phyloP scores from a whole-genome alignment of 345 rosid genomes.

The Hypericum perforatum region DNA sequence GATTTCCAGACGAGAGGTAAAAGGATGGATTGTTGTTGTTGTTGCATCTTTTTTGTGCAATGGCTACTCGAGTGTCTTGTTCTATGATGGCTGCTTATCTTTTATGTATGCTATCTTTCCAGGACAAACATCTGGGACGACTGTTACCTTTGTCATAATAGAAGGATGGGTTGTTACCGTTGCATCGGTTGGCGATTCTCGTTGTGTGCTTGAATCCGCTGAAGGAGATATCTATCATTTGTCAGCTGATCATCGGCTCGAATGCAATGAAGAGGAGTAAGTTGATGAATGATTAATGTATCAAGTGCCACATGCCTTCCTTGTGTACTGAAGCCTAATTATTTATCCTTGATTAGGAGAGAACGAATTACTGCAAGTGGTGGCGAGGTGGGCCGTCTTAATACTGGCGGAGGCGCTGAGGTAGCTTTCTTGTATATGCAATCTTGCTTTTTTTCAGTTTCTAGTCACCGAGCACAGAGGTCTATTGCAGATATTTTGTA shows the following conservation, averaged over 20 bases:
- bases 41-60: too few relatives aligned
- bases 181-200: constrained; percentile 99
- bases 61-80: too few relatives aligned
- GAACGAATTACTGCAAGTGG: constrained; percentile 89
- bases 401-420: constrained; percentile 98
- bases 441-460: too few relatives aligned
- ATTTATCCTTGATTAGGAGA: constrained; percentile 42
- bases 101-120: constrained; percentile 16
- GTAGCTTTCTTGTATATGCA: constrained; percentile 21
- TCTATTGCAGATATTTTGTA: background rate
- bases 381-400: constrained; percentile 97
- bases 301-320: constrained; percentile 1
- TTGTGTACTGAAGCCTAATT: constrained; percentile 12
- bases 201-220: constrained; percentile 91
- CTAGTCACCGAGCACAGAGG: too few relatives aligned
- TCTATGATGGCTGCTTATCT: background rate
- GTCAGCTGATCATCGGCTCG: constrained; percentile 97
- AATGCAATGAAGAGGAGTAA: constrained; percentile 89
- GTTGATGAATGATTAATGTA: constrained; percentile 16
- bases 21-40: too few relatives aligned
- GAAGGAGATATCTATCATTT: constrained; percentile 82
- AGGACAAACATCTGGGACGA: constrained; percentile 89
- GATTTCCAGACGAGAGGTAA: constrained; percentile 82
- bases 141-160: constrained; percentile 82
- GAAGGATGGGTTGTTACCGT: constrained; percentile 93